These are phyloP conservation scores for Phytophthora sansomeana DNA, from an alignment of 352 stramenopile genomes.

Conservation along the genomic window DNA sequence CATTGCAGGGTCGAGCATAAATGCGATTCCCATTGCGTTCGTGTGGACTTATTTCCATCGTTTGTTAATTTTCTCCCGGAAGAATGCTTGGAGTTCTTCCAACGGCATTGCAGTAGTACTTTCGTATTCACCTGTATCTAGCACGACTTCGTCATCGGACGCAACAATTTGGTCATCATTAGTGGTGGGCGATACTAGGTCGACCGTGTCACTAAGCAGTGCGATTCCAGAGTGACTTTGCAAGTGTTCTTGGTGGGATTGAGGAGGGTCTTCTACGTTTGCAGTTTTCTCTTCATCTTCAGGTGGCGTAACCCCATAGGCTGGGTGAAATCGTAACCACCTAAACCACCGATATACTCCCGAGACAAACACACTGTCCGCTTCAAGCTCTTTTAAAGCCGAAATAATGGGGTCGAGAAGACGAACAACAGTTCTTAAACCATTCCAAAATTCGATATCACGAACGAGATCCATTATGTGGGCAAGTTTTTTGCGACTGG, in stretches of 20 bases:
- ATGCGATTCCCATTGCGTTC: conserved; percentile 20
- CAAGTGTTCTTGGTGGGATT: not conserved
- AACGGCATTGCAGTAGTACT: not conserved
- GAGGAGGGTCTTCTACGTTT: no score
- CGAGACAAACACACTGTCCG: conserved; percentile 8
- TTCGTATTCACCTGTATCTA: conserved; percentile 1
- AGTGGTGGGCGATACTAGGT: no score
- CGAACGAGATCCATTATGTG: conserved; percentile 2
- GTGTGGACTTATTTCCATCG: conserved; percentile 20
- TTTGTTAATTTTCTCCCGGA: conserved; percentile 10
- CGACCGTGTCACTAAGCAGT: no score
- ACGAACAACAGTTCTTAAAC: conserved; percentile 9
- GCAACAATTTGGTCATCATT: no score
- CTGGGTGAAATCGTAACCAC: conserved; percentile 2
- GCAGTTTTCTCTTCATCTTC: no score
- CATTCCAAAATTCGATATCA: conserved; percentile 8
- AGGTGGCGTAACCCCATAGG: not conserved
- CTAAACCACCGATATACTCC: conserved; percentile 8
- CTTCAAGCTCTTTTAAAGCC: not conserved
- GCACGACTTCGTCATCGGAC: no score
- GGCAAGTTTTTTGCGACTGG: not conserved
- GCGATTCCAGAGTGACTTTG: no score
- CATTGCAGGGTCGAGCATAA: no score
- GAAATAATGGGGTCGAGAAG: conserved; percentile 14
- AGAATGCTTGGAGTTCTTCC: conserved; percentile 3